These are phyloP conservation scores for Pleurotus pulmonarius DNA, from an alignment of 768 basidiomycete species.

Conservation along the genomic window DNA sequence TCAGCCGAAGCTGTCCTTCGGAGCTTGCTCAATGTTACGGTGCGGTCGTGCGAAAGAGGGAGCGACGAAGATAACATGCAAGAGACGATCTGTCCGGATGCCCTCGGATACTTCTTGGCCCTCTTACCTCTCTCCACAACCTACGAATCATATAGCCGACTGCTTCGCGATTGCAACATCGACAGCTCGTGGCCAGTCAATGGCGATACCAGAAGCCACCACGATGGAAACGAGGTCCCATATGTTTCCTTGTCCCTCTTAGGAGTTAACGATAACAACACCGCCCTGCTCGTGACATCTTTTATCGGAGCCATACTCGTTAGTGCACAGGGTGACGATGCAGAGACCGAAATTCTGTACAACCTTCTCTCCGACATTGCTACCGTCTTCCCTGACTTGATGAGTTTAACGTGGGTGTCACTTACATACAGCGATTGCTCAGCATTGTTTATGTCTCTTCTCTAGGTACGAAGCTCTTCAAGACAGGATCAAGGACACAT, in stretches of 20 bases:
- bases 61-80: slow-evolving; percentile 32
- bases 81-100: slow-evolving; percentile 50
- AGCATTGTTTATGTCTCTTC: not conserved
- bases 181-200: slow-evolving; percentile 42
- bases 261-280: slow-evolving; percentile 56
- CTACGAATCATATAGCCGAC: slow-evolving; percentile 46
- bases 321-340: slow-evolving; percentile 75
- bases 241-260: slow-evolving; percentile 54
- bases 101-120: slow-evolving; percentile 77
- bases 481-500: slow-evolving; percentile 69
- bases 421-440: slow-evolving; percentile 3
- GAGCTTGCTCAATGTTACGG: slow-evolving; percentile 59
- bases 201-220: slow-evolving; percentile 30
- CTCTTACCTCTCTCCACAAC: slow-evolving; percentile 68
- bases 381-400: slow-evolving; percentile 62
- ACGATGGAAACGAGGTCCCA: slow-evolving; percentile 42
- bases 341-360: slow-evolving; percentile 80
- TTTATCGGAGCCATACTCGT: slow-evolving; percentile 73
- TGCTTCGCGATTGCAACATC: slow-evolving; percentile 63
- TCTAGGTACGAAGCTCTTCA: slow-evolving; percentile 71
- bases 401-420: slow-evolving; percentile 66
- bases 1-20: slow-evolving; percentile 60
- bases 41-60: slow-evolving; percentile 33
- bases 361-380: slow-evolving; percentile 71
- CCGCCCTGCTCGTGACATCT: slow-evolving; percentile 70